phyloP scores from a whole-genome alignment of 805 yeast species.

The Schizosaccharomyces pombe region DNA sequence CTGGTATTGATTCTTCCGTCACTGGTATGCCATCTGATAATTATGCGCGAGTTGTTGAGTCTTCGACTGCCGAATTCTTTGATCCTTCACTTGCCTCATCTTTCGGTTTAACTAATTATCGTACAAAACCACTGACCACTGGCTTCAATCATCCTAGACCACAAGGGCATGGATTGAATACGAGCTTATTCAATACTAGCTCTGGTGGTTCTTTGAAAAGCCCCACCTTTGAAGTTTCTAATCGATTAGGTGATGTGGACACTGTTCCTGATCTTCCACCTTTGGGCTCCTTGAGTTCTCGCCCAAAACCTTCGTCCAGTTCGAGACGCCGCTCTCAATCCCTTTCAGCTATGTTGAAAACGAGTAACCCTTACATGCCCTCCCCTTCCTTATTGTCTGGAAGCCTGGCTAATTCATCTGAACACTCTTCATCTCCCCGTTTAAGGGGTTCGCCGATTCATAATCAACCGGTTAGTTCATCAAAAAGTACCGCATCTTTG shows the following conservation, averaged over 20 bases:
- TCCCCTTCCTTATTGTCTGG: not conserved
- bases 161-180: not conserved
- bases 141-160: not conserved
- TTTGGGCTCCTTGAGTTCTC: not conserved
- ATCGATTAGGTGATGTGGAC: not conserved
- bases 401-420: not conserved
- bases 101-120: too few relatives aligned
- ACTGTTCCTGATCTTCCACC: not conserved
- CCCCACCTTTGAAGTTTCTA: not conserved
- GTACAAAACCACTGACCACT: too few relatives aligned
- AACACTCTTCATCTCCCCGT: not conserved
- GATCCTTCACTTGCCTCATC: too few relatives aligned
- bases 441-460: not conserved
- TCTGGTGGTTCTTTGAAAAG: not conserved
- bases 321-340: slow-evolving; percentile 1
- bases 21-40: too few relatives aligned
- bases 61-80: too few relatives aligned
- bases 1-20: too few relatives aligned
- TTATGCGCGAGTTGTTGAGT: too few relatives aligned
- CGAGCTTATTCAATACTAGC: not conserved
- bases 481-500: not conserved
- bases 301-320: not conserved
- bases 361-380: not conserved
- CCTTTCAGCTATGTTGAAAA: not conserved
- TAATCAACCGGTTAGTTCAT: not conserved